Base-by-base conservation (phyloP, 2,329 filamentous ascomycete genomes). In the Ilyonectria robusta region DNA sequence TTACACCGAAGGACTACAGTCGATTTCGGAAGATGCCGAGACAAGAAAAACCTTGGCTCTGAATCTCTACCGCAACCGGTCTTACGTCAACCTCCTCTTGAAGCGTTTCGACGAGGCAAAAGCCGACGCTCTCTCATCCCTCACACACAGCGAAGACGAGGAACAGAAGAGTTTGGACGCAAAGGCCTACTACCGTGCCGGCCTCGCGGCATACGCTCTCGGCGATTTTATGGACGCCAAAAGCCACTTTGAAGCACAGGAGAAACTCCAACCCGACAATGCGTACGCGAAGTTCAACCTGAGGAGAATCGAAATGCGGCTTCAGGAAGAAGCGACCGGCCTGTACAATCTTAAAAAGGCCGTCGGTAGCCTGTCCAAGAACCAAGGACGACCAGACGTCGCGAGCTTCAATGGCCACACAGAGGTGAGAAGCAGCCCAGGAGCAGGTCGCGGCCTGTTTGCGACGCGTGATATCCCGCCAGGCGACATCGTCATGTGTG, bases 111-210 rank as follows among this genome's bases (percentile, higher is more conserved):
- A 80, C n/a, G 76, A 80, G 55, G 75, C 78, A 17, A 74, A 65
- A 4, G 21, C 65, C 0, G 79, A 81, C 54, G 79, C 78, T 0
- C 46, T 72, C 0, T 62, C 67, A 0, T 81, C 83, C 61, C 62
- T 83, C 26, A 77, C 69, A 0, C 21, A 54, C 1, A 47, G 48
- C 1, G 46, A 71, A 5, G 59, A 56, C 2, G 46, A 67, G 2
- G 69, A 57, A 3, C 11, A 68, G 0, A 65, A 64, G 35, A 51
- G 53, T 8, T 76, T 81, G 10, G 70, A 80, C 40, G 70, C 71
- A 35, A 80, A 80, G 33, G 79, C 79, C 4, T 79, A 75, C 29
- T 77, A 73, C 56, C 76, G 79, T 2, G 79, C 79, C 7, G 78
- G 78, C 0, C 67, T 64, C 11, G 79, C 77, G 0, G 74, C 78